phyloP scores from a whole-genome alignment of 2,329 filamentous ascomycete species.

The Rutstroemia sp. region DNA sequence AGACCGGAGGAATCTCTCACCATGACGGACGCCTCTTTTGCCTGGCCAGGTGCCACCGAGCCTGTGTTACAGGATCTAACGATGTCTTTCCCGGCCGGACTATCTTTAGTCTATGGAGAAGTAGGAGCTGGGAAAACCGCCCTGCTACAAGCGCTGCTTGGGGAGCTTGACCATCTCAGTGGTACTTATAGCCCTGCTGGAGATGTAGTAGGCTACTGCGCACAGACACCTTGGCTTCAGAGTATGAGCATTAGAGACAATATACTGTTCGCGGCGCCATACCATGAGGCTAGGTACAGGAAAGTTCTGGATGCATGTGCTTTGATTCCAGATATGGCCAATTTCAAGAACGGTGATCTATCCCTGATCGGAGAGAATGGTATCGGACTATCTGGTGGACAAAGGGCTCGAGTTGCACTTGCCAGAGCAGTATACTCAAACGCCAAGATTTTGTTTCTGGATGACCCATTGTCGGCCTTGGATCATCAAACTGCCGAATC shows the following conservation, averaged over 20 bases:
- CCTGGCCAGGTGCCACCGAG: constrained; percentile 64
- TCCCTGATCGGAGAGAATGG: constrained; percentile 56
- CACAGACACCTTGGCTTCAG: constrained; percentile 60
- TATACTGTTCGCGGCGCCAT: constrained; percentile 55
- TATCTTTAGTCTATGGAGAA: constrained; percentile 56
- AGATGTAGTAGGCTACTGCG: constrained; percentile 54
- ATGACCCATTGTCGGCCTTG: constrained; percentile 52
- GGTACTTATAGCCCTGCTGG: constrained; percentile 40
- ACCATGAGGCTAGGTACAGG: constrained; percentile 62
- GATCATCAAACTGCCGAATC: constrained; percentile 58
- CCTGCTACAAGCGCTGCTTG: constrained; percentile 25
- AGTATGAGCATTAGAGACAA: constrained; percentile 65
- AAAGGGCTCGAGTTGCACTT: constrained; percentile 53
- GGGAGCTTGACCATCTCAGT: constrained; percentile 25
- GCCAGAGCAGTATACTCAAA: constrained; percentile 52
- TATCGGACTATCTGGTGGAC: constrained; percentile 52
- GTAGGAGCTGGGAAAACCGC: constrained; percentile 57
- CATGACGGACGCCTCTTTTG: constrained; percentile 62
- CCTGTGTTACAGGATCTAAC: constrained; percentile 47
- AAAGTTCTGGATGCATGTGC: constrained; percentile 61
- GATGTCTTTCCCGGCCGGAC: constrained; percentile 45
- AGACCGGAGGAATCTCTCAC: constrained; percentile 30
- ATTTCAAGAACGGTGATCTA: constrained; percentile 56
- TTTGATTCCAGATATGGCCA: constrained; percentile 51
- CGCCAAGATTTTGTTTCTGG: constrained; percentile 46